Percentiles rank a stretch among this genome's conserved stretches.
phyloP scores from a whole-genome alignment of 2,329 filamentous ascomycete species.

The Corniculantispora saksenae region DNA sequence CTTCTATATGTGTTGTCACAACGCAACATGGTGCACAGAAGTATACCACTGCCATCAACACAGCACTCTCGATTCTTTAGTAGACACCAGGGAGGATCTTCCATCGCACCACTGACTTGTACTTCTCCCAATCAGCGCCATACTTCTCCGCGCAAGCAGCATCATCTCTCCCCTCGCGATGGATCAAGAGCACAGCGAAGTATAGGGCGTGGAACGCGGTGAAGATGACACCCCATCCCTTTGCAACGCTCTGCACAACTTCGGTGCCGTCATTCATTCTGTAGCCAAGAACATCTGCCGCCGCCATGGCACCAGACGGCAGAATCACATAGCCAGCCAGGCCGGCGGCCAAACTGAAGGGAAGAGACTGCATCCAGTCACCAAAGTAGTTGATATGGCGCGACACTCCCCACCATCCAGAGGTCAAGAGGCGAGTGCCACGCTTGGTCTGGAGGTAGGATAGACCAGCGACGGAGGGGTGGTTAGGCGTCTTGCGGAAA shows the following conservation, averaged over 20 bases:
- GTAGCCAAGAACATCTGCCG: conserved; percentile 46
- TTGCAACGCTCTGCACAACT: conserved; percentile 68
- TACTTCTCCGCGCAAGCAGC: conserved; percentile 87
- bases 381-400: conserved; percentile 93
- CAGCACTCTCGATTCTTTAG: conserved; percentile 39
- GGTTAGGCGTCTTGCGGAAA: conserved; percentile 83
- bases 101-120: conserved; percentile 75
- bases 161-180: conserved; percentile 81
- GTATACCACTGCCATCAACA: too few species aligned
- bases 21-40: too few species aligned
- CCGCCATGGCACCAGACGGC: conserved; percentile 43
- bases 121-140: conserved; percentile 83
- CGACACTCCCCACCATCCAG: conserved; percentile 88
- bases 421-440: conserved; percentile 75
- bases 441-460: conserved; percentile 79
- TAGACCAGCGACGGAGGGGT: conserved; percentile 74
- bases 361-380: conserved; percentile 88
- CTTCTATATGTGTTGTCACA: too few species aligned
- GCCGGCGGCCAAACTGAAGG: conserved; percentile 81
- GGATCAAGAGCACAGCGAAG: conserved; percentile 79
- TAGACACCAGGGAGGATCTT: conserved; percentile 82
- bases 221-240: conserved; percentile 79
- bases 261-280: conserved; percentile 59
- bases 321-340: conserved; percentile 76
- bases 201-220: conserved; percentile 93